Conservation (phyloP, 1,139 yeast species). For the Geotrichum cucujoidarum region DNA sequence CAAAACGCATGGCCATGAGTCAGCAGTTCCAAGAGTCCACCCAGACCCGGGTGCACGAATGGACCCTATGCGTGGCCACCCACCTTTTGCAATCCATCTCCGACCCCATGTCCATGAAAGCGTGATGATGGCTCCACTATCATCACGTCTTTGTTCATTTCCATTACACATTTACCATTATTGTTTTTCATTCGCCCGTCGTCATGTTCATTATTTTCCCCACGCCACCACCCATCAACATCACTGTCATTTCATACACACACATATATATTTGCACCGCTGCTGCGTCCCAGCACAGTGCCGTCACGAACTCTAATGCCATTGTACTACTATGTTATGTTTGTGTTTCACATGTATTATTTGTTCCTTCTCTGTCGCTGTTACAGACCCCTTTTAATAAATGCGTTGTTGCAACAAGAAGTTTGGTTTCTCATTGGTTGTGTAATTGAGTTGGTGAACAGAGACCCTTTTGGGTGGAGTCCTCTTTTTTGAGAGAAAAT, state of each 20-base stretch:
- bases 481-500: background rate
- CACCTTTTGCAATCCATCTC: background rate
- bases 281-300: no score
- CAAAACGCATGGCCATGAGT: no score
- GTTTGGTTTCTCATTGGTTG: background rate
- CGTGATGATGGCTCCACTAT: background rate
- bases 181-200: no score
- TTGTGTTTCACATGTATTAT: background rate
- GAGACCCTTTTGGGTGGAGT: no score
- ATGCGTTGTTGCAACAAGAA: background rate
- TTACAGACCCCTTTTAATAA: background rate
- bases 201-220: no score
- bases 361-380: background rate
- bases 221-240: no score
- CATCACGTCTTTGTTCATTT: background rate
- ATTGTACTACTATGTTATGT: slow-evolving; percentile 3
- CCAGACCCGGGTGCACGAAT: slow-evolving; percentile 6
- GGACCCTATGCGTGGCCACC: slow-evolving; percentile 13
- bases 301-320: background rate
- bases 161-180: background rate
- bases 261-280: no score
- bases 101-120: slow-evolving; percentile 6
- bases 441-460: no score
- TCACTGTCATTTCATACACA: no score
- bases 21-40: background rate